These are phyloP conservation scores for Botryotinia convoluta DNA, from an alignment of 2,329 filamentous ascomycete species.

Conservation along the genomic window DNA sequence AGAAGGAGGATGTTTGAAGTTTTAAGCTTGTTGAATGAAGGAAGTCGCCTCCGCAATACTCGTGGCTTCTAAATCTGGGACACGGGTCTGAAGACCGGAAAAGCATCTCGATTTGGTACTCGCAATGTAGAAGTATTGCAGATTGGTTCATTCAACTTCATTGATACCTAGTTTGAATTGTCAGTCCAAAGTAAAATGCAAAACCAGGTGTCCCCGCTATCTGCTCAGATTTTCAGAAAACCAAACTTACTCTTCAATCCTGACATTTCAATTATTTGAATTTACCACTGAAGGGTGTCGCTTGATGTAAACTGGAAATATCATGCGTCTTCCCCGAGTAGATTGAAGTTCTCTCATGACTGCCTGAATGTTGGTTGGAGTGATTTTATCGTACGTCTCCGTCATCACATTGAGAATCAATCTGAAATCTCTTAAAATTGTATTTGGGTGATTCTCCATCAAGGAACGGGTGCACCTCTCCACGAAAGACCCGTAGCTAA, in stretches of 20 bases:
- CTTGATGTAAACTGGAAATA: not conserved
- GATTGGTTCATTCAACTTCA: not conserved
- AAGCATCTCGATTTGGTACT: not conserved
- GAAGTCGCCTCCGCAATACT: not conserved
- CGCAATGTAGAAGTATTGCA: not conserved
- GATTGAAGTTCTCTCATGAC: not conserved
- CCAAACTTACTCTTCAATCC: not conserved
- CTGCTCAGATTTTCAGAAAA: not conserved
- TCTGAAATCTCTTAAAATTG: not conserved
- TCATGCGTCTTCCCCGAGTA: too few species aligned
- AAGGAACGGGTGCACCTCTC: not conserved
- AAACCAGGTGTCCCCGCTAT: not conserved
- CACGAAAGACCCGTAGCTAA: not conserved
- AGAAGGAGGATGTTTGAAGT: not conserved
- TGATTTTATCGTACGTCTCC: not conserved
- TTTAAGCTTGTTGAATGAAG: not conserved
- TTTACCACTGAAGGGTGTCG: too few species aligned
- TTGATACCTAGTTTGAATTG: not conserved
- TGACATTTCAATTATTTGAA: not conserved
- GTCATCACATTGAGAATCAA: not conserved
- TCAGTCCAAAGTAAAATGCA: not conserved
- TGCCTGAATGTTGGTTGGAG: not conserved
- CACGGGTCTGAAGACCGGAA: not conserved
- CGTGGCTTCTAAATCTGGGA: not conserved
- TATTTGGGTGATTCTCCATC: not conserved